A percentile compares a stretch with the other conserved stretches of the same genome.
Evolutionary conservation across 257 asterid species (phyloP).

Genomic region (Plectranthus barbatus): DNA sequence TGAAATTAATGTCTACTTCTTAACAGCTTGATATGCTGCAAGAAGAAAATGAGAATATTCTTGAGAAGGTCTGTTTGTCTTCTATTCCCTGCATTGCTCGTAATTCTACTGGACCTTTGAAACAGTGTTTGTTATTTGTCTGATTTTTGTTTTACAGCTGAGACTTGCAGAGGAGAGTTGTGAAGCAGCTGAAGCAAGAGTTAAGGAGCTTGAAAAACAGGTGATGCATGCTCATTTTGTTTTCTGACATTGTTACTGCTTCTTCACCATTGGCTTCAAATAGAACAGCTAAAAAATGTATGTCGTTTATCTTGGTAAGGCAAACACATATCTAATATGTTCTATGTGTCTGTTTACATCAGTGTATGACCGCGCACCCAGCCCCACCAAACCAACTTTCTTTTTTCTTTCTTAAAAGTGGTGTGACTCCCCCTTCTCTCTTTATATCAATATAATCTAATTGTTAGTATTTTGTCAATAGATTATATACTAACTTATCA

Average conservation of each 20-base stretch:
- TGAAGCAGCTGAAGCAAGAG: slow-evolving; percentile 85
- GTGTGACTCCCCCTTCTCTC: no score
- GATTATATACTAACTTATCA: no score
- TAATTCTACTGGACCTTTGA: slow-evolving; percentile 1
- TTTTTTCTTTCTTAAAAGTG: no score
- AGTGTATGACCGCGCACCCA: background rate
- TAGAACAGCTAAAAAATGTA: slow-evolving; percentile 4
- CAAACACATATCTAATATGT: background rate
- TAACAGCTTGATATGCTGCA: slow-evolving; percentile 85
- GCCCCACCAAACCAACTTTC: background rate
- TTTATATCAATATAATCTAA: no score
- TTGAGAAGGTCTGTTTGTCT: slow-evolving; percentile 55
- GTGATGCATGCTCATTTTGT: slow-evolving; percentile 24
- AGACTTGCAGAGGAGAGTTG: slow-evolving; percentile 65
- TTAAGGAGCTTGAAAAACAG: slow-evolving; percentile 97
- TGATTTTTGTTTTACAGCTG: slow-evolving; percentile 47
- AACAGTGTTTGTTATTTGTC: slow-evolving; percentile 12
- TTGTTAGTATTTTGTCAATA: no score
- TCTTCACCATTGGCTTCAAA: slow-evolving; percentile 9
- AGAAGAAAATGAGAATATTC: slow-evolving; percentile 83
- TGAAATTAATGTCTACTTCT: slow-evolving; percentile 31
- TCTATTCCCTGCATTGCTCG: slow-evolving; percentile 1
- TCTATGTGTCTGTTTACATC: background rate
- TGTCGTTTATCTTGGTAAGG: background rate
- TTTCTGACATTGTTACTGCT: background rate